Conservation (phyloP, 176 grass and related monocot species). For the Raddia guianensis region DNA sequence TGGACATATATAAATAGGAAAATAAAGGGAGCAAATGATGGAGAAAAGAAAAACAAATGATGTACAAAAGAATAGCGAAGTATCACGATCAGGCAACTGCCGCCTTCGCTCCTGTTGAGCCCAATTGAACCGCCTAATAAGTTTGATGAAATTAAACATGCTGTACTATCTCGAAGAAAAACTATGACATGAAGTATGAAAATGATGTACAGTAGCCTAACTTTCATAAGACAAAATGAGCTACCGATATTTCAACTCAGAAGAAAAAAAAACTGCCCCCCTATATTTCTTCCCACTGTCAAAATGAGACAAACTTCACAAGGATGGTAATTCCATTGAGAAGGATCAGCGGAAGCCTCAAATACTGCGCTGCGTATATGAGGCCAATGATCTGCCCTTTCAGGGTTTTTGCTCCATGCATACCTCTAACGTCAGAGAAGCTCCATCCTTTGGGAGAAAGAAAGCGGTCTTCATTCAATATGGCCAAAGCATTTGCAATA, state of each 20-base stretch:
- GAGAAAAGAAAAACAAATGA: not conserved
- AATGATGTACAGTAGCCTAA: not conserved
- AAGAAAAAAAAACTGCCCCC: not conserved
- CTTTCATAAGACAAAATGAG: not conserved
- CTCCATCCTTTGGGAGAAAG: constrained; percentile 57
- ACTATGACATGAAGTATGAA: not conserved
- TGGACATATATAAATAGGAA: not conserved
- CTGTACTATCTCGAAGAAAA: not conserved
- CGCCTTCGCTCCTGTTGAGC: not conserved
- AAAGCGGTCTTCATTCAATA: constrained; percentile 58
- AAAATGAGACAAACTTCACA: constrained; percentile 52
- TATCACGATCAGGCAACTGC: not conserved
- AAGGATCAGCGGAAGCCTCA: constrained; percentile 57
- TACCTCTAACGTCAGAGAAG: constrained; percentile 52
- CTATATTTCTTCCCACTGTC: not conserved
- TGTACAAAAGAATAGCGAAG: not conserved
- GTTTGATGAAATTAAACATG: not conserved
- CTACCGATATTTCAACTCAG: not conserved
- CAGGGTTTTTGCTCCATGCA: constrained; percentile 45
- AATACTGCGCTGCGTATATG: constrained; percentile 47
- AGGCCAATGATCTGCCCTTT: constrained; percentile 62
- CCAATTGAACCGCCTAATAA: not conserved
- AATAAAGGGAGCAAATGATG: not conserved
- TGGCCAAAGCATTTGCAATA: constrained; percentile 51
- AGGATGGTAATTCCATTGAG: constrained; percentile 55